These are phyloP conservation scores for Fusarium pseudocircinatum DNA, from an alignment of 2,329 filamentous ascomycete genomes.

Conservation along the genomic window DNA sequence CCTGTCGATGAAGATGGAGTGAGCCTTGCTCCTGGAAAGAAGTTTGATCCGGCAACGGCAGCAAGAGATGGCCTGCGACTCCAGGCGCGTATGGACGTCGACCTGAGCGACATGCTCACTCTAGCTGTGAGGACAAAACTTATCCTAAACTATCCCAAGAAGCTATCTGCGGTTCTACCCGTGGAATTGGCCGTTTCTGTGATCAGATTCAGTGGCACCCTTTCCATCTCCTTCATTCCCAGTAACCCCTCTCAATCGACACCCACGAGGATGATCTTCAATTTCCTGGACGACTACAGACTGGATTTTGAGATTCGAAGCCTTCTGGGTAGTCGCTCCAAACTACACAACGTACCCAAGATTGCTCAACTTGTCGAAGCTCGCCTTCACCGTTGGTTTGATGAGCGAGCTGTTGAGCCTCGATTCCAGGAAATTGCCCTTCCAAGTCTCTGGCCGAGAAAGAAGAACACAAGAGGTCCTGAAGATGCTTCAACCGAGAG, in stretches of 20 bases:
- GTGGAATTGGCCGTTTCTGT: constrained; percentile 93
- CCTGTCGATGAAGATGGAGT: constrained; percentile 84
- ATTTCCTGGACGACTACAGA: constrained; percentile 89
- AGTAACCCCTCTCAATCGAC: constrained; percentile 66
- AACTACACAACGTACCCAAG: constrained; percentile 86
- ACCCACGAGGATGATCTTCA: constrained; percentile 92
- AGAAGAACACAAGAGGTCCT: constrained; percentile 82
- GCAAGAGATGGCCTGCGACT: constrained; percentile 76
- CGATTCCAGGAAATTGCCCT: constrained; percentile 88
- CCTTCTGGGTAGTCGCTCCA: constrained; percentile 79
- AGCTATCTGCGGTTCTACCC: constrained; percentile 86
- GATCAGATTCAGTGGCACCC: constrained; percentile 91
- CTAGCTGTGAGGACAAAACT: constrained; percentile 94
- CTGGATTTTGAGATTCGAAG: constrained; percentile 85
- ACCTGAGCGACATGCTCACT: constrained; percentile 95
- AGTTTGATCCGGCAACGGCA: constrained; percentile 62
- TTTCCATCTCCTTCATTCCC: constrained; percentile 93
- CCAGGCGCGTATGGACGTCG: constrained; percentile 96
- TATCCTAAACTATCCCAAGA: constrained; percentile 93
- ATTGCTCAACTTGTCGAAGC: constrained; percentile 86
- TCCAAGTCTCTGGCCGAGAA: constrained; percentile 83
- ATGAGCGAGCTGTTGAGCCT: constrained; percentile 85
- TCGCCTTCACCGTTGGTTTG: constrained; percentile 85
- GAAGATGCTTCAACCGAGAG: constrained; percentile 64
- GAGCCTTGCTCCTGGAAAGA: constrained; percentile 60